phyloP scores from a whole-genome alignment of 176 grass and related monocot species.

The Chrysopogon serrulatus region DNA sequence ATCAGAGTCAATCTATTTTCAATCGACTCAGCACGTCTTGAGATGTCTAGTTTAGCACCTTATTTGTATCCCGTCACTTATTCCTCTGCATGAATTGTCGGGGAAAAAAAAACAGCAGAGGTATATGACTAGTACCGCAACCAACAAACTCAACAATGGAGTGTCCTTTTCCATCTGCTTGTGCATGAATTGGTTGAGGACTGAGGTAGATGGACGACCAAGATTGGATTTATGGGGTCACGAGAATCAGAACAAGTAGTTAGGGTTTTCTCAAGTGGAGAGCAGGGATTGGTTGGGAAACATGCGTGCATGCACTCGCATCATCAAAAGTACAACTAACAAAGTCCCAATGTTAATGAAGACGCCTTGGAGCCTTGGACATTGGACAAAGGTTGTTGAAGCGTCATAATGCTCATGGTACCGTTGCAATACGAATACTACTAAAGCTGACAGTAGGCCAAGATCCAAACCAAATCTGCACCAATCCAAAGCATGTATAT shows the following conservation, averaged over 20 bases:
- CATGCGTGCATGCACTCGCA: not conserved
- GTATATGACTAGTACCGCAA: not conserved
- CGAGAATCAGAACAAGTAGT: not conserved
- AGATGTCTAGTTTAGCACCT: no score
- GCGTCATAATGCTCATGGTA: not conserved
- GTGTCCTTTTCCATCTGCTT: not conserved
- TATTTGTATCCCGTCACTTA: no score
- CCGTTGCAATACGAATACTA: not conserved
- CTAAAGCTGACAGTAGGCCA: no score
- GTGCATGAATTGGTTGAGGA: not conserved
- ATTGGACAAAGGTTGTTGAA: not conserved
- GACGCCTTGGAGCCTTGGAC: not conserved
- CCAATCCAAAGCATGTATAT: no score
- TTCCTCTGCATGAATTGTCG: no score
- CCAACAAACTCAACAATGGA: not conserved
- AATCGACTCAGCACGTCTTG: no score
- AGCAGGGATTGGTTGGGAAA: not conserved
- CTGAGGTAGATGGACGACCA: not conserved
- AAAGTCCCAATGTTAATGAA: not conserved
- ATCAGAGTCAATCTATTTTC: no score
- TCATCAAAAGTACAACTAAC: constrained; percentile 15
- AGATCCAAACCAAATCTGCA: no score
- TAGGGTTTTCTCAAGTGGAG: not conserved
- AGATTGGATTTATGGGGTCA: constrained; percentile 22
- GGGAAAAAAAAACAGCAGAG: no score